Conservation (phyloP, 2,329 filamentous ascomycete species). For the Raffaelea ambrosiae region DNA sequence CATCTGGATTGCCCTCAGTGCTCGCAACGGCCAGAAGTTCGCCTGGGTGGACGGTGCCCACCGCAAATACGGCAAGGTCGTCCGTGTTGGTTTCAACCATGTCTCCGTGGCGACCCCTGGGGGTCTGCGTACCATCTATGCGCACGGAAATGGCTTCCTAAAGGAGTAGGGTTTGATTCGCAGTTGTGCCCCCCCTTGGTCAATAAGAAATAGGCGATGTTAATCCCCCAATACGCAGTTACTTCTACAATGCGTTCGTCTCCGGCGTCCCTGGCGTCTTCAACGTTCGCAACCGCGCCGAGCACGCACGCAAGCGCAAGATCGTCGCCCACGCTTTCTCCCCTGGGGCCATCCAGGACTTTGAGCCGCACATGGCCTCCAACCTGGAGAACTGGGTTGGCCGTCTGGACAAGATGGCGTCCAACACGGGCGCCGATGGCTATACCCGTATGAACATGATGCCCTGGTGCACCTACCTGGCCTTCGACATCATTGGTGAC, state of each 20-base stretch:
- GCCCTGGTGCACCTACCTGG: constrained; percentile 22
- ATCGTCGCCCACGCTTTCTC: constrained; percentile 58
- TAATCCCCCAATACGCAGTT: neutral
- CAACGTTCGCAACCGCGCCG: constrained; percentile 58
- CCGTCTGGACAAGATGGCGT: constrained; percentile 4
- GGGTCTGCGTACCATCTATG: constrained; percentile 9
- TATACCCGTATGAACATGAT: constrained; percentile 11
- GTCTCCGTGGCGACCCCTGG: constrained; percentile 9
- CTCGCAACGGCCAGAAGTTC: constrained; percentile 8
- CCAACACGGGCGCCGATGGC: constrained; percentile 1
- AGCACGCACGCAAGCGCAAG: constrained; percentile 64
- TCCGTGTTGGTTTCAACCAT: constrained; percentile 11
- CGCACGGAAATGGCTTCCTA: constrained; percentile 11
- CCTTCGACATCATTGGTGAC: constrained; percentile 33
- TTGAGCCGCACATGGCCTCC: constrained; percentile 11
- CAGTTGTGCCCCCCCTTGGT: neutral
- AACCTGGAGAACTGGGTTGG: constrained; percentile 10
- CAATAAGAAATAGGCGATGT: neutral
- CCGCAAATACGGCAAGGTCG: constrained; percentile 10
- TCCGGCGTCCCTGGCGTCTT: constrained; percentile 34
- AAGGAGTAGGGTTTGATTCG: constrained; percentile 6
- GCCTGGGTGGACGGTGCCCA: constrained; percentile 10
- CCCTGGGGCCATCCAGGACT: constrained; percentile 10
- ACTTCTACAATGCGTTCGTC: constrained; percentile 11
- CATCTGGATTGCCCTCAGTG: constrained; percentile 8